Evolutionary conservation across 495 filamentous ascomycete species (phyloP).

Genomic region (Xylaria longipes): DNA sequence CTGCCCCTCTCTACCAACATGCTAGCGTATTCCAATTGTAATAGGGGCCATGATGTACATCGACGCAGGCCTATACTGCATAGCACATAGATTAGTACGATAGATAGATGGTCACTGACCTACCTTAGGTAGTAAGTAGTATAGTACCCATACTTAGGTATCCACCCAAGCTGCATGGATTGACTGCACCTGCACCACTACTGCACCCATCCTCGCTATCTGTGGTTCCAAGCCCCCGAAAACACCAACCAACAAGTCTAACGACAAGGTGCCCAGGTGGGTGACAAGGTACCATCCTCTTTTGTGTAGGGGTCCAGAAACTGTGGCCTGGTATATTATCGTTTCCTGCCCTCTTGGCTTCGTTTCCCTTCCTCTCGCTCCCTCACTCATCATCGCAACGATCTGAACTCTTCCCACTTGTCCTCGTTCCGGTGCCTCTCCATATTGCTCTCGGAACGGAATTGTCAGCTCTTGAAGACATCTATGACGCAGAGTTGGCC

Average conservation of each 20-base stretch:
- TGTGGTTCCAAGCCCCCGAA: conserved; percentile 27
- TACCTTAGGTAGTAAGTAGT: not conserved
- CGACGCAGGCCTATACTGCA: not conserved
- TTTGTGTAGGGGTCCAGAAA: conserved; percentile 20
- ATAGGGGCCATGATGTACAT: not conserved
- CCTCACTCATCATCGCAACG: not conserved
- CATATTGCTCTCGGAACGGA: not conserved
- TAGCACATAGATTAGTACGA: not conserved
- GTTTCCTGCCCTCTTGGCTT: conserved; percentile 23
- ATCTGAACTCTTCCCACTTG: not conserved
- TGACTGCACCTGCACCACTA: conserved; percentile 22
- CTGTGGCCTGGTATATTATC: conserved; percentile 21
- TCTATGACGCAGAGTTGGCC: not conserved
- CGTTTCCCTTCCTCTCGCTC: conserved; percentile 12
- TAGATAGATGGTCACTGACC: conserved; percentile 9
- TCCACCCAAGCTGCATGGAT: conserved; percentile 27
- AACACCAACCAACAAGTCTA: conserved; percentile 23
- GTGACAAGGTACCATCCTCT: conserved; percentile 26
- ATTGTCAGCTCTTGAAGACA: not conserved
- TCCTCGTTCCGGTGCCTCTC: not conserved
- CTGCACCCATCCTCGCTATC: conserved; percentile 22
- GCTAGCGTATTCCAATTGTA: not conserved
- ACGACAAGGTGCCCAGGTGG: conserved; percentile 12
- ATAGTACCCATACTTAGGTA: not conserved
- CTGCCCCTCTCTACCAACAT: not conserved